Conservation (phyloP, 176 grass and related monocot species). For the Oryza coarctata region DNA sequence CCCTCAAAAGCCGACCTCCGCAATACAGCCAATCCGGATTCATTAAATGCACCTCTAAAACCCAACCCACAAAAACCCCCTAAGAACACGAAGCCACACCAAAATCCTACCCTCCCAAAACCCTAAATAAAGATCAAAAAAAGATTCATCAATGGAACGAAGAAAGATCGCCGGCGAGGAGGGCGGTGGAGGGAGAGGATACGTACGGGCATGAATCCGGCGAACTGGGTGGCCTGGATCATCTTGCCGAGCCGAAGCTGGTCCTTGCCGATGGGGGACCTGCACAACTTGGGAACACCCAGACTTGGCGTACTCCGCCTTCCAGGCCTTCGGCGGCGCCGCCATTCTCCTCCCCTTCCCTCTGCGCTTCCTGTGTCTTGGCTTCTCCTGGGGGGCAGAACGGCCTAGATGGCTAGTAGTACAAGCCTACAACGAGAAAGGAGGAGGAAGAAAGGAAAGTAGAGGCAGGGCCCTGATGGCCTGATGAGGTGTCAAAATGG, state of each 20-base stretch:
- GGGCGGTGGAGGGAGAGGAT: not conserved
- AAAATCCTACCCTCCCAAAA: conserved; percentile 39
- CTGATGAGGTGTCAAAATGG: too few species aligned
- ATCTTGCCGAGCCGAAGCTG: conserved; percentile 89
- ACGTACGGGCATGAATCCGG: conserved; percentile 89
- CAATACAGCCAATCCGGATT: not conserved
- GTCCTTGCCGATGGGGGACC: conserved; percentile 75
- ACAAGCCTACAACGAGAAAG: too few species aligned
- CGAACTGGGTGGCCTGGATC: conserved; percentile 89
- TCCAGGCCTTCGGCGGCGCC: conserved; percentile 75
- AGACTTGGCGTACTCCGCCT: conserved; percentile 91
- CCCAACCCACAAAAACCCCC: not conserved
- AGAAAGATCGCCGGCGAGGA: not conserved
- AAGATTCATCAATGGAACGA: not conserved
- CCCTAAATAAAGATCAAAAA: not conserved
- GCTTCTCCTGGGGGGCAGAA: too few species aligned
- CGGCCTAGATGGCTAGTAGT: too few species aligned
- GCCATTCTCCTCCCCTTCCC: conserved; percentile 61
- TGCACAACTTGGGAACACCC: conserved; percentile 84
- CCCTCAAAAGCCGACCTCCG: not conserved
- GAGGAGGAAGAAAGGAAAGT: too few species aligned
- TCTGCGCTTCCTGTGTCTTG: too few species aligned
- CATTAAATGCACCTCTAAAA: not conserved
- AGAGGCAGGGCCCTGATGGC: not conserved
- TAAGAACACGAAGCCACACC: not conserved